These are phyloP conservation scores for Phanerodontia chrysosporium DNA, from an alignment of 768 basidiomycete genomes.

Conservation along the genomic window DNA sequence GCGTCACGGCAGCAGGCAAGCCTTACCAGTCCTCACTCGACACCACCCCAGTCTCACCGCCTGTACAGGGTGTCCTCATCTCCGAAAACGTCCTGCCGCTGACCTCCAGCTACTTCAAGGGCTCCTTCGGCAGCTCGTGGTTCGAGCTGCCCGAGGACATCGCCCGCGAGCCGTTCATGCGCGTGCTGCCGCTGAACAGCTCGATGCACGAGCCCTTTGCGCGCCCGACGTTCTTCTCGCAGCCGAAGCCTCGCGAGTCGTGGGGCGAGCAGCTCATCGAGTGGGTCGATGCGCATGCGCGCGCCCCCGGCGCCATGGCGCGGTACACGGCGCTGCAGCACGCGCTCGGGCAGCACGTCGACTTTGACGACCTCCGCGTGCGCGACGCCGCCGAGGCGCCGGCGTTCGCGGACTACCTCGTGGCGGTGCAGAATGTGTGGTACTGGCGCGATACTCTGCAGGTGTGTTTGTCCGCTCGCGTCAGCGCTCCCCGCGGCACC, in stretches of 20 bases:
- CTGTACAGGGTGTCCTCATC: neutral
- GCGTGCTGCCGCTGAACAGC: neutral
- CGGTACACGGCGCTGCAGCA: neutral
- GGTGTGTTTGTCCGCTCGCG: neutral
- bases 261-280: neutral
- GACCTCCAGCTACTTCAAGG: no score
- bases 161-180: neutral
- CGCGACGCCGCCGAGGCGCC: neutral
- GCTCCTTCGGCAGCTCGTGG: neutral
- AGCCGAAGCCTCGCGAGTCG: neutral
- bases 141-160: neutral
- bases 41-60: neutral
- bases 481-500: neutral
- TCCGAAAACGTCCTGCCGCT: neutral
- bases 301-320: neutral
- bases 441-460: neutral
- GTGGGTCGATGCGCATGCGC: neutral
- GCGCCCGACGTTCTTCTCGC: neutral
- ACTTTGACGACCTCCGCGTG: neutral
- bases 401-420: neutral
- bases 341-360: neutral
- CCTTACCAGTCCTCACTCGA: neutral
- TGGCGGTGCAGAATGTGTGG: neutral
- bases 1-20: constrained; percentile 2
- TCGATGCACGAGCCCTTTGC: neutral